Conservation (phyloP, 176 grass and related monocot species). For the Secale cereale region DNA sequence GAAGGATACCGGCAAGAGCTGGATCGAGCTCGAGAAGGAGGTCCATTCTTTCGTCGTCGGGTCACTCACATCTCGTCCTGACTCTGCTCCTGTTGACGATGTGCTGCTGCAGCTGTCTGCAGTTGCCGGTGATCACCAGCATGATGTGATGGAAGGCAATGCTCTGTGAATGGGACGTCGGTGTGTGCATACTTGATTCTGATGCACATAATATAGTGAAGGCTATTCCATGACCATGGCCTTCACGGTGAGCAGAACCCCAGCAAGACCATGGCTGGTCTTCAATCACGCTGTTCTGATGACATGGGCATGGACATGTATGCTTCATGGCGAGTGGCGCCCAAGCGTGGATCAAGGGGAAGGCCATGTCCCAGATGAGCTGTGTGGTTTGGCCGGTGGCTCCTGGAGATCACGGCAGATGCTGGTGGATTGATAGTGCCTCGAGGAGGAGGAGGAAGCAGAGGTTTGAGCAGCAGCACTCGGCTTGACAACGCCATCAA, state of each 20-base stretch:
- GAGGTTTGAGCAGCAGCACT: not conserved
- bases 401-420: not conserved
- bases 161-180: constrained; percentile 24
- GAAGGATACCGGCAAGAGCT: constrained; percentile 90
- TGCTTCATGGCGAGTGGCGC: not conserved
- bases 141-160: constrained; percentile 31
- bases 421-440: not conserved
- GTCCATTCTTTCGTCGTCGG: constrained; percentile 40
- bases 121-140: constrained; percentile 34
- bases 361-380: not conserved
- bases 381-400: not conserved
- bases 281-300: not conserved
- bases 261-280: not conserved
- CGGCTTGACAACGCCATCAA: not conserved
- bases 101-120: constrained; percentile 36
- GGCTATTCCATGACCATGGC: not conserved
- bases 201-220: not conserved
- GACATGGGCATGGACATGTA: not conserved
- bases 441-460: not conserved
- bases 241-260: not conserved
- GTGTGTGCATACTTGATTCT: not conserved
- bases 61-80: constrained; percentile 28
- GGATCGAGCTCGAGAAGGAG: constrained; percentile 71
- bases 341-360: not conserved
- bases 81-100: constrained; percentile 32